Percentiles rank a stretch among this genome's conserved stretches.
These are phyloP conservation scores for Penicillium sp. DNA, from an alignment of 2,329 filamentous ascomycete species.

Conservation along the genomic window DNA sequence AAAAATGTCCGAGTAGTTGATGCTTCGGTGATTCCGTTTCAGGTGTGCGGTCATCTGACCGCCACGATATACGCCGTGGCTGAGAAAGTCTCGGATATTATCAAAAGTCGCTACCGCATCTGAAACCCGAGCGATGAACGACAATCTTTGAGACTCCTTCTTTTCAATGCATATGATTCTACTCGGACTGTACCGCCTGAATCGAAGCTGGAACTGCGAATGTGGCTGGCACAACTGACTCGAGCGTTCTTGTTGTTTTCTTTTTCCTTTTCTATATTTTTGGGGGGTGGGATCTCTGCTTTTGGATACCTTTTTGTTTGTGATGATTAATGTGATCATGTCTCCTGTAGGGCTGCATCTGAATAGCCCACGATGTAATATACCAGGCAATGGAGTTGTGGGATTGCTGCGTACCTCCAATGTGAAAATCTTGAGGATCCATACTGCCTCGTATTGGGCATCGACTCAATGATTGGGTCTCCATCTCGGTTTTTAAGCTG, in stretches of 20 bases:
- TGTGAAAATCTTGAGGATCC: too few relatives aligned
- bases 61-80: slow-evolving; percentile 30
- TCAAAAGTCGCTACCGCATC: slow-evolving; percentile 20
- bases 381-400: not conserved
- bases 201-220: too few relatives aligned
- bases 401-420: too few relatives aligned
- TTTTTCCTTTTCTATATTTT: not conserved
- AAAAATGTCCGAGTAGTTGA: slow-evolving; percentile 31
- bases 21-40: slow-evolving; percentile 29
- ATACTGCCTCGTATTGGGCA: too few relatives aligned
- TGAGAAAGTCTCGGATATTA: slow-evolving; percentile 28
- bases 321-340: slow-evolving; percentile 2
- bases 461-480: too few relatives aligned
- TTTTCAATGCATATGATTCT: too few relatives aligned
- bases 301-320: not conserved
- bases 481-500: too few relatives aligned
- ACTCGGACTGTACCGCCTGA: too few relatives aligned
- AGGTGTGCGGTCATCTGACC: slow-evolving; percentile 26
- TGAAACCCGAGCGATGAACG: not conserved
- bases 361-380: not conserved
- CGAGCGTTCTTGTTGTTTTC: not conserved
- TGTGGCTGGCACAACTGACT: too few relatives aligned
- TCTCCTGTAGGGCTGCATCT: not conserved
- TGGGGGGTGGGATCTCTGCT: not conserved
- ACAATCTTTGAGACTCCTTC: too few relatives aligned